phyloP scores from a whole-genome alignment of 2,329 filamentous ascomycete species.

The Xylariaceae sp. region DNA sequence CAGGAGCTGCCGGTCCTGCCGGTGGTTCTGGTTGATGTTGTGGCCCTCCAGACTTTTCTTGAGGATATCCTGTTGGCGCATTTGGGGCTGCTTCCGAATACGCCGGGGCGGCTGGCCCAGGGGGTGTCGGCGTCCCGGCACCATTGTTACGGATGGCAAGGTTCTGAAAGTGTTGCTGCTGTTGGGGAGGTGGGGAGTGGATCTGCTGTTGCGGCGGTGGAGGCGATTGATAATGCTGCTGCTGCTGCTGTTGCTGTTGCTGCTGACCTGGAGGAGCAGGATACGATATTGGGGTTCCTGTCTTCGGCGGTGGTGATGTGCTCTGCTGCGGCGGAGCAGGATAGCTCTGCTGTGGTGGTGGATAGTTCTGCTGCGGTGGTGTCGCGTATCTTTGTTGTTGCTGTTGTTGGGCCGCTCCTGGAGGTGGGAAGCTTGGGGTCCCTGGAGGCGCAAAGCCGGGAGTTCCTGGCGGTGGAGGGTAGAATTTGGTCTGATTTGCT shows the following conservation, averaged over 20 bases:
- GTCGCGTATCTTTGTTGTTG: slow-evolving; percentile 27
- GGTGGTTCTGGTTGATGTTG: background rate
- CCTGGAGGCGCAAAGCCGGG: slow-evolving; percentile 31
- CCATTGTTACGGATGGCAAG: slow-evolving; percentile 36
- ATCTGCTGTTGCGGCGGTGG: no score
- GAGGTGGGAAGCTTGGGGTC: background rate
- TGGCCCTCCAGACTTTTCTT: slow-evolving; percentile 28
- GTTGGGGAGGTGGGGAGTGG: slow-evolving; percentile 25
- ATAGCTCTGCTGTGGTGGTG: slow-evolving; percentile 25
- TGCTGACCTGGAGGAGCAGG: slow-evolving; percentile 24
- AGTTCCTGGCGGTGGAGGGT: slow-evolving; percentile 39
- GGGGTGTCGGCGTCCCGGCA: slow-evolving; percentile 27
- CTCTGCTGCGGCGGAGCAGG: slow-evolving; percentile 31
- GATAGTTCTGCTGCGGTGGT: slow-evolving; percentile 22
- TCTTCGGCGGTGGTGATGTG: slow-evolving; percentile 36
- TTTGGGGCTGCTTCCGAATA: slow-evolving; percentile 24
- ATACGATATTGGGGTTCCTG: slow-evolving; percentile 29
- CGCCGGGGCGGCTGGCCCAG: slow-evolving; percentile 20
- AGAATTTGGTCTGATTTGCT: slow-evolving; percentile 43
- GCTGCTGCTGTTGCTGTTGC: slow-evolving; percentile 29
- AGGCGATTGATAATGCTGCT: slow-evolving; percentile 21
- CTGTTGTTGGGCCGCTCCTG: slow-evolving; percentile 10
- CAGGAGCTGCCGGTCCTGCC: slow-evolving; percentile 16
- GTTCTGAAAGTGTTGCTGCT: slow-evolving; percentile 30
- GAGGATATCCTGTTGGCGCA: slow-evolving; percentile 27